A percentile compares a stretch with the other conserved stretches of the same genome.
These are phyloP conservation scores for Ogataea hybrid DNA, from an alignment of 1,139 yeast genomes.

Conservation along the genomic window DNA sequence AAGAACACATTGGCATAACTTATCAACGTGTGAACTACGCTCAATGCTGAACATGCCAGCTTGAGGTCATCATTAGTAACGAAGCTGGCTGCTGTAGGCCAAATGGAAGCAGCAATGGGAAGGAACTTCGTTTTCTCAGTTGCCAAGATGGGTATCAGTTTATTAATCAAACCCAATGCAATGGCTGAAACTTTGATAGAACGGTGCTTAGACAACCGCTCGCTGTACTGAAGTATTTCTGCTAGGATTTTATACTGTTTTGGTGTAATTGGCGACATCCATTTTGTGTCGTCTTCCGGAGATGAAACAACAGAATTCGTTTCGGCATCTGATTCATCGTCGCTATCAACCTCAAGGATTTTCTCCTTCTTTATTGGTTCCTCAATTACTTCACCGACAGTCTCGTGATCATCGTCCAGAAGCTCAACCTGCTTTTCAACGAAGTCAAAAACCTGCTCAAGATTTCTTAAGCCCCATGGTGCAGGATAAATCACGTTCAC, in stretches of 20 bases:
- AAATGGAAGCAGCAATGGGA: constrained; percentile 66
- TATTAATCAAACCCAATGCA: constrained; percentile 50
- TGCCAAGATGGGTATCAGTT: constrained; percentile 59
- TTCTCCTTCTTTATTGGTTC: constrained; percentile 23
- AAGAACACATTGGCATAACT: constrained; percentile 50
- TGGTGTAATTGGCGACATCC: constrained; percentile 67
- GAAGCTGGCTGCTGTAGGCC: constrained; percentile 56
- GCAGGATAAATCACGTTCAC: constrained; percentile 34
- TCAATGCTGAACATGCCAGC: constrained; percentile 35
- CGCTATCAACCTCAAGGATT: constrained; percentile 35
- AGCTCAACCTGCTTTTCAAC: constrained; percentile 34
- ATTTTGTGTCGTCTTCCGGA: constrained; percentile 33
- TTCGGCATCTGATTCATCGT: constrained; percentile 41
- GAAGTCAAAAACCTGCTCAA: constrained; percentile 41
- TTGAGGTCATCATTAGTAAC: constrained; percentile 38
- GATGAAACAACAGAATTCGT: constrained; percentile 23
- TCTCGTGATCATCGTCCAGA: constrained; percentile 32
- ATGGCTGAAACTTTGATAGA: constrained; percentile 55
- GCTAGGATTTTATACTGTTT: constrained; percentile 56
- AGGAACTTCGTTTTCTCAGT: constrained; percentile 56
- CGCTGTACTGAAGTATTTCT: constrained; percentile 66
- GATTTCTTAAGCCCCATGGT: constrained; percentile 56
- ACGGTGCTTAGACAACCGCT: constrained; percentile 66
- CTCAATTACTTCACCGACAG: constrained; percentile 22
- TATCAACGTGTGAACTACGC: constrained; percentile 39